These are phyloP conservation scores for Diaporthe destruens DNA, from an alignment of 2,329 filamentous ascomycete species.

Conservation along the genomic window DNA sequence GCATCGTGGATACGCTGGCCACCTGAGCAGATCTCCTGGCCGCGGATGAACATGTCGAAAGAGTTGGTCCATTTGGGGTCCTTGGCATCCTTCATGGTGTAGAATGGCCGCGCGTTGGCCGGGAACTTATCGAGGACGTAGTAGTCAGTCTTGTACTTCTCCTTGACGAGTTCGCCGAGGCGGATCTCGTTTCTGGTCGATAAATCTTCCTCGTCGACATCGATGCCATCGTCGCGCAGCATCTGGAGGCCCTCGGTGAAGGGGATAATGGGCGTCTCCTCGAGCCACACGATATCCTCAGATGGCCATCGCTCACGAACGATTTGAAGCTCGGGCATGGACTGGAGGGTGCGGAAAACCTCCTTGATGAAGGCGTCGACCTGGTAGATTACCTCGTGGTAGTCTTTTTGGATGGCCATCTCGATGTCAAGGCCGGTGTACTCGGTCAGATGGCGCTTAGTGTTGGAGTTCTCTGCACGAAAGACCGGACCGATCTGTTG, in stretches of 20 bases:
- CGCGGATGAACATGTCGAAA: conserved; percentile 94
- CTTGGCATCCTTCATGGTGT: conserved; percentile 85
- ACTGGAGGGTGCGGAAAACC: conserved; percentile 74
- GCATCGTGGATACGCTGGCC: conserved; percentile 93
- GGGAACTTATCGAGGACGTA: conserved; percentile 97
- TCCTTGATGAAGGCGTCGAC: conserved; percentile 82
- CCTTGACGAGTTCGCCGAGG: conserved; percentile 84
- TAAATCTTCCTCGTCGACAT: conserved; percentile 80
- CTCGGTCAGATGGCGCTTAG: conserved; percentile 92
- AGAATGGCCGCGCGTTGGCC: conserved; percentile 85
- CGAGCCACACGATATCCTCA: conserved; percentile 87
- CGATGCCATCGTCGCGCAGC: conserved; percentile 84
- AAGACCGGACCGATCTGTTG: conserved; percentile 82
- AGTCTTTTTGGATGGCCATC: conserved; percentile 90
- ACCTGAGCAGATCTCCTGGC: conserved; percentile 92
- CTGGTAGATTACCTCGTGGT: conserved; percentile 85
- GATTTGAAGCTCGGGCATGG: conserved; percentile 77
- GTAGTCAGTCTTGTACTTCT: conserved; percentile 90
- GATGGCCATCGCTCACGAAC: conserved; percentile 89
- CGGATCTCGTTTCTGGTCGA: conserved; percentile 89
- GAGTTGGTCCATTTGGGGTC: conserved; percentile 85
- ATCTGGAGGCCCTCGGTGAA: conserved; percentile 85
- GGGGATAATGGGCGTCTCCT: conserved; percentile 84
- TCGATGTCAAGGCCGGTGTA: conserved; percentile 94
- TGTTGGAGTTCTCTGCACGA: conserved; percentile 95